phyloP scores from a whole-genome alignment of 78 protist genomes.

The Paratrimastix pyriformis region DNA sequence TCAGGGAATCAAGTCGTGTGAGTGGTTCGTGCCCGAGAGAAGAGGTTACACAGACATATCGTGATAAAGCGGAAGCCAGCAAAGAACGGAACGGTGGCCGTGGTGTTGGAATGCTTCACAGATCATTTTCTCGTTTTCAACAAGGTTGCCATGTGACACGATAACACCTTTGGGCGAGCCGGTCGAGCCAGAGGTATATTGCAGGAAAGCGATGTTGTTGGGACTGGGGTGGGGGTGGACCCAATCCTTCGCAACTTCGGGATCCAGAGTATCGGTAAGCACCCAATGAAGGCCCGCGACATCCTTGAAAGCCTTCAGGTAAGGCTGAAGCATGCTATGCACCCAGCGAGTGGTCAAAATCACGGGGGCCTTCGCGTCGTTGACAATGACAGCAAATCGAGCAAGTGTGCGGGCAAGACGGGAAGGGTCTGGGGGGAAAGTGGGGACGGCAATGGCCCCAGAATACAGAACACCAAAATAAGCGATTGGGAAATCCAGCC shows the following conservation, averaged over 20 bases:
- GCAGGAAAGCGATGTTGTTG: background rate
- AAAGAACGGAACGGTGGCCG: background rate
- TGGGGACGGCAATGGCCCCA: conserved; percentile 2
- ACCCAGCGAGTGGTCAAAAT: background rate
- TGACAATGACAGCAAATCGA: background rate
- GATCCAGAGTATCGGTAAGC: background rate
- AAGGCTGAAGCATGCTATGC: background rate
- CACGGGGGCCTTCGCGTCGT: background rate
- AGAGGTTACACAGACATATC: no score
- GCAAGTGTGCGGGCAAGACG: conserved; percentile 3
- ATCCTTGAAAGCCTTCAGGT: background rate
- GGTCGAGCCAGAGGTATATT: conserved; percentile 11
- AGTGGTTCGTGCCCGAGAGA: no score
- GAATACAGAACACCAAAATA: conserved; percentile 2
- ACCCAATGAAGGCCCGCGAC: background rate
- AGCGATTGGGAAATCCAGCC: background rate
- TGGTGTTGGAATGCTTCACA: background rate
- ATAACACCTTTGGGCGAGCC: conserved; percentile 15
- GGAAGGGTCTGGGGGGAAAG: conserved; percentile 1
- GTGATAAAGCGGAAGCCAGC: conserved; percentile 18
- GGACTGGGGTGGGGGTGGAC: background rate
- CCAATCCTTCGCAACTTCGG: background rate
- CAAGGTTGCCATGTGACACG: conserved; percentile 5
- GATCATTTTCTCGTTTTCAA: background rate
- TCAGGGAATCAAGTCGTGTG: no score